These are phyloP conservation scores for Globomyces pollinis-pini DNA, from an alignment of 192 early-diverging fungal genomes.

Conservation along the genomic window DNA sequence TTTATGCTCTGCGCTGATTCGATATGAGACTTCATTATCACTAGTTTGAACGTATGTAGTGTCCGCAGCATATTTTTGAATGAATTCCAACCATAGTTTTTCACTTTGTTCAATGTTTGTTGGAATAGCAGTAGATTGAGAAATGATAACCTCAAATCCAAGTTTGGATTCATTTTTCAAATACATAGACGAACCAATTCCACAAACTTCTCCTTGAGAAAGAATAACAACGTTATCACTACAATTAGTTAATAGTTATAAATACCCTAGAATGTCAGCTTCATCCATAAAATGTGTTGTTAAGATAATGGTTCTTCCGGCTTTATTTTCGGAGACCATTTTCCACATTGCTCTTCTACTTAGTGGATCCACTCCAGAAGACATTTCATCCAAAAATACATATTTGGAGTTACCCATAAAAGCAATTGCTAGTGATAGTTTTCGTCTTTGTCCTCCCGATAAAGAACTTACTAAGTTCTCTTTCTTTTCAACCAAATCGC, in stretches of 20 bases:
- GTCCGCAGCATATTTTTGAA: too few species aligned
- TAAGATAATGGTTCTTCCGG: slow-evolving; percentile 50
- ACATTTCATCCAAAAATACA: slow-evolving; percentile 47
- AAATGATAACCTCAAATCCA: too few species aligned
- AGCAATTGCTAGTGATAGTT: slow-evolving; percentile 62
- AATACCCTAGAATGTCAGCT: slow-evolving; percentile 6
- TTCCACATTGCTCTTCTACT: slow-evolving; percentile 47
- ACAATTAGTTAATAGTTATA: too few species aligned
- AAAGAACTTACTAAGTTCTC: slow-evolving; percentile 17
- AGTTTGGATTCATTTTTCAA: background rate
- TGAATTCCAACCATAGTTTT: too few species aligned
- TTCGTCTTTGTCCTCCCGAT: slow-evolving; percentile 65
- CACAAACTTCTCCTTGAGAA: background rate
- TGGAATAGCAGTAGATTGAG: too few species aligned
- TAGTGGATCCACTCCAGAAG: slow-evolving; percentile 53
- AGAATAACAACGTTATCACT: background rate
- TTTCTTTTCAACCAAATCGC: background rate
- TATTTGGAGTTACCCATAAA: slow-evolving; percentile 60
- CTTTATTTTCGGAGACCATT: slow-evolving; percentile 22
- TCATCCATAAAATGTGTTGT: slow-evolving; percentile 26
- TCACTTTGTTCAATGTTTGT: too few species aligned
- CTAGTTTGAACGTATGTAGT: too few species aligned
- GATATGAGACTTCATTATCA: too few species aligned
- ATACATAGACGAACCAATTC: background rate
- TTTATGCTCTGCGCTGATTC: too few species aligned